Conservation (phyloP, 495 filamentous ascomycete genomes). For the Umbilicaria muhlenbergii region DNA sequence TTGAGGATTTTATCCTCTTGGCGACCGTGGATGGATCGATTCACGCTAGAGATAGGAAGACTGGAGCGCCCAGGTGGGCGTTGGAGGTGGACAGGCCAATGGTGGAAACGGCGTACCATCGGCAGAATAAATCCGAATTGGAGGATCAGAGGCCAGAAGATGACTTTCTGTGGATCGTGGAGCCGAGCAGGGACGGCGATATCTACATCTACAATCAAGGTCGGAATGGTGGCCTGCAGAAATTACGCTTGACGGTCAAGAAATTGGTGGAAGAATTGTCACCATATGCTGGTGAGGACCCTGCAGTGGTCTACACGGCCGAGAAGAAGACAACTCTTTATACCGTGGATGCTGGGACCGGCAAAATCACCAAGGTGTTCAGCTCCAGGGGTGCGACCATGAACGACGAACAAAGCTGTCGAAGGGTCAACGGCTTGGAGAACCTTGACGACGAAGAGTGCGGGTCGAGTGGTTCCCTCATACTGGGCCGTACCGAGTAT, state of each 20-base stretch:
- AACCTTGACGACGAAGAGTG: slow-evolving; percentile 52
- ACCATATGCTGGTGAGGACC: slow-evolving; percentile 48
- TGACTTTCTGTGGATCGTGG: slow-evolving; percentile 90
- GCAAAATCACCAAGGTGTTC: slow-evolving; percentile 53
- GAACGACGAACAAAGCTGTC: slow-evolving; percentile 31
- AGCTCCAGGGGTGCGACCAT: slow-evolving; percentile 38
- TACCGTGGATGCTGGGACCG: slow-evolving; percentile 73
- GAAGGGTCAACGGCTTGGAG: slow-evolving; percentile 42
- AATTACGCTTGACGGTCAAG: slow-evolving; percentile 61
- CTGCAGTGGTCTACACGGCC: slow-evolving; percentile 62
- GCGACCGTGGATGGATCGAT: slow-evolving; percentile 97
- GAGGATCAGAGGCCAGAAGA: slow-evolving; percentile 45
- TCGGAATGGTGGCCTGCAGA: slow-evolving; percentile 41
- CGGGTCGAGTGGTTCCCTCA: slow-evolving; percentile 54
- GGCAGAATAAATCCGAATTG: slow-evolving; percentile 46
- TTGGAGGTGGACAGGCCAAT: slow-evolving; percentile 69
- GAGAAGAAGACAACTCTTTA: slow-evolving; percentile 68
- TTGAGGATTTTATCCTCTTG: slow-evolving; percentile 98
- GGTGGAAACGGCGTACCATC: slow-evolving; percentile 78
- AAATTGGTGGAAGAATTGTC: slow-evolving; percentile 53
- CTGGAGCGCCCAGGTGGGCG: slow-evolving; percentile 68
- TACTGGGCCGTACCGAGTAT: slow-evolving; percentile 75
- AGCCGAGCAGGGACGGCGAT: slow-evolving; percentile 74
- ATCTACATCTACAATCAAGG: slow-evolving; percentile 75
- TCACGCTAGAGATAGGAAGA: slow-evolving; percentile 81